phyloP scores from a whole-genome alignment of 2,329 filamentous ascomycete genomes.

The Knoxdaviesia capensis region DNA sequence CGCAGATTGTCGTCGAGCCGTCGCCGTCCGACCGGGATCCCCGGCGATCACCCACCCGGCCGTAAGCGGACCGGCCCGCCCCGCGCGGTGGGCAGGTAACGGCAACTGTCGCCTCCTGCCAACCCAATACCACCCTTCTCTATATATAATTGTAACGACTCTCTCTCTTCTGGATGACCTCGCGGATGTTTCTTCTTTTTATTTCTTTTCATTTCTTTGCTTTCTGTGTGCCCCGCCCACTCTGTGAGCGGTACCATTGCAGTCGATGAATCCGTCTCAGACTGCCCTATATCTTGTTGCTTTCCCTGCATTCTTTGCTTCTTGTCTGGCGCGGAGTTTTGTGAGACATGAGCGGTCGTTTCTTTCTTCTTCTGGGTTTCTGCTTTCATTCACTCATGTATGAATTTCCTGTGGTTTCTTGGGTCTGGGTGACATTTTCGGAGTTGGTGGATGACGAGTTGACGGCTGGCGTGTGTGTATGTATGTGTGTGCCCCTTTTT shows the following conservation, averaged over 20 bases:
- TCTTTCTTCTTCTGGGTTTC: neutral
- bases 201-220: neutral
- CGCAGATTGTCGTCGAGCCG: conserved; percentile 39
- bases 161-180: neutral
- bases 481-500: no score
- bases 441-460: no score
- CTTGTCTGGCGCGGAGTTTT: neutral
- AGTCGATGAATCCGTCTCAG: no score
- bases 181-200: neutral
- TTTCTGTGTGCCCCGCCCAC: neutral
- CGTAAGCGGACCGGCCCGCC: neutral
- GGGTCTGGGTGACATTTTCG: no score
- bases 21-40: conserved; percentile 14
- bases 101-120: neutral
- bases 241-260: no score
- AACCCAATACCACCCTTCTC: neutral
- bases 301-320: neutral
- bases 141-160: neutral
- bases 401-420: no score
- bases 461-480: no score
- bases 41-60: conserved; percentile 1
- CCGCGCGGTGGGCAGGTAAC: neutral
- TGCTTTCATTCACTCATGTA: neutral
- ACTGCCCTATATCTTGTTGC: no score
- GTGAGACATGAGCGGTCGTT: neutral